Percentiles rank a stretch among this genome's conserved stretches.
Evolutionary conservation across 805 yeast genomes (phyloP).

Genomic region (Yamadazyma olivae): DNA sequence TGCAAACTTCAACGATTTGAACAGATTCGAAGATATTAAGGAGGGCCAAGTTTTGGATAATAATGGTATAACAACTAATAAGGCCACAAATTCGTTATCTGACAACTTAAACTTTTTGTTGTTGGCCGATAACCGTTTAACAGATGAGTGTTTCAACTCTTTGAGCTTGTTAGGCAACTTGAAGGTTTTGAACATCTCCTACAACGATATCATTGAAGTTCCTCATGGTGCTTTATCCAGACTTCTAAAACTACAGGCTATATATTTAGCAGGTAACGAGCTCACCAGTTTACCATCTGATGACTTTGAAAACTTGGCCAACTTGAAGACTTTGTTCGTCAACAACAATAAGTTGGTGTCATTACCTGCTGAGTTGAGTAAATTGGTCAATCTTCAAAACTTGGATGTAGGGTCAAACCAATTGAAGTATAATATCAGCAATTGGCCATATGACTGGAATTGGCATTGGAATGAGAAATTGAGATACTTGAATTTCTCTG

Average conservation of each 20-base stretch:
- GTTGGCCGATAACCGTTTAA: constrained; percentile 79
- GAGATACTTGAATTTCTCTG: constrained; percentile 83
- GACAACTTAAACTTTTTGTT: constrained; percentile 55
- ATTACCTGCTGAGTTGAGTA: constrained; percentile 83
- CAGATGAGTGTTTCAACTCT: constrained; percentile 71
- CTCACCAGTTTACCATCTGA: constrained; percentile 81
- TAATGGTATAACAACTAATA: background rate
- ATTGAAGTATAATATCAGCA: constrained; percentile 86
- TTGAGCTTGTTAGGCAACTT: constrained; percentile 59
- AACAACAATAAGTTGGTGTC: constrained; percentile 86
- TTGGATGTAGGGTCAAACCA: constrained; percentile 91
- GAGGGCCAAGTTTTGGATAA: constrained; percentile 3
- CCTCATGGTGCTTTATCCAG: constrained; percentile 69
- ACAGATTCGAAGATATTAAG: constrained; percentile 3
- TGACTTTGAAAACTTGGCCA: constrained; percentile 62
- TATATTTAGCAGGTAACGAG: constrained; percentile 82
- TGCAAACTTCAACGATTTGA: constrained; percentile 17
- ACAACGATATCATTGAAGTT: constrained; percentile 80
- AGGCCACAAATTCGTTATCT: constrained; percentile 30
- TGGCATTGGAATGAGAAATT: constrained; percentile 84
- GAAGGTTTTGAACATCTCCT: constrained; percentile 68
- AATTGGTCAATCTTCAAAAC: constrained; percentile 57
- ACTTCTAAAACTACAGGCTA: constrained; percentile 53
- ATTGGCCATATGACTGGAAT: constrained; percentile 97
- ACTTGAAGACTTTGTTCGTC: constrained; percentile 59